phyloP scores from a whole-genome alignment of 2,329 filamentous ascomycete genomes.

The Macroventuria anomochaeta region DNA sequence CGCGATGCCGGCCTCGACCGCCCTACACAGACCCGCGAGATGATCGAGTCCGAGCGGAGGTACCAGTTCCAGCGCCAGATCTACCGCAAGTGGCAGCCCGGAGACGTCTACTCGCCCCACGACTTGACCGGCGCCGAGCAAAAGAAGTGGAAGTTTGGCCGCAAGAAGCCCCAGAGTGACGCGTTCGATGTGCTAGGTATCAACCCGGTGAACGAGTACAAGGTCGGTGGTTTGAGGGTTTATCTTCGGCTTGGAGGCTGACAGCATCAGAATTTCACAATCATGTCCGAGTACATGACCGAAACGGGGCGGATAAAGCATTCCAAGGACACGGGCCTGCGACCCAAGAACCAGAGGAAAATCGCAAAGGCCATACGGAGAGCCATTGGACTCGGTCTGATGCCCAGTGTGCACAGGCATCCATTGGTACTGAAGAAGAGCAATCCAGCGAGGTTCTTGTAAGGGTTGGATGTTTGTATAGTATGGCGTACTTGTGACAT shows the following conservation, averaged over 20 bases:
- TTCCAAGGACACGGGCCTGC: constrained; percentile 75
- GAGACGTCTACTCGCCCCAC: constrained; percentile 90
- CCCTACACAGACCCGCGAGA: constrained; percentile 27
- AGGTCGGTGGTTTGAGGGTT: constrained; percentile 61
- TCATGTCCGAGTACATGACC: constrained; percentile 89
- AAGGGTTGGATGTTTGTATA: constrained; percentile 6
- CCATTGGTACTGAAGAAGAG: constrained; percentile 58
- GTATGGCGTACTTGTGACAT: constrained; percentile 8
- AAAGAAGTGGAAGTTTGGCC: constrained; percentile 73
- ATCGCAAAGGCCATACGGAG: constrained; percentile 91
- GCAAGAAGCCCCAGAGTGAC: constrained; percentile 64
- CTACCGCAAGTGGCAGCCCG: constrained; percentile 73
- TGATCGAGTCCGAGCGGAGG: constrained; percentile 39
- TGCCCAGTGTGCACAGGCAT: constrained; percentile 89
- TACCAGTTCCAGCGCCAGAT: constrained; percentile 67
- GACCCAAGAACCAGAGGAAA: constrained; percentile 88
- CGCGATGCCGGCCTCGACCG: constrained; percentile 29
- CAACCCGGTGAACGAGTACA: constrained; percentile 84
- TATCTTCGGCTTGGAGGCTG: background rate
- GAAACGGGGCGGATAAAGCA: constrained; percentile 84
- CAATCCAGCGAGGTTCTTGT: constrained; percentile 30
- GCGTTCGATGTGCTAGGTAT: constrained; percentile 80
- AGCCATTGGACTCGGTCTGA: constrained; percentile 85
- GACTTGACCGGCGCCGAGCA: constrained; percentile 81
- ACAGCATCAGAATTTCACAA: constrained; percentile 77